Evolutionary conservation across 345 rosid genomes (phyloP).

Genomic region (Sisymbrium irio): DNA sequence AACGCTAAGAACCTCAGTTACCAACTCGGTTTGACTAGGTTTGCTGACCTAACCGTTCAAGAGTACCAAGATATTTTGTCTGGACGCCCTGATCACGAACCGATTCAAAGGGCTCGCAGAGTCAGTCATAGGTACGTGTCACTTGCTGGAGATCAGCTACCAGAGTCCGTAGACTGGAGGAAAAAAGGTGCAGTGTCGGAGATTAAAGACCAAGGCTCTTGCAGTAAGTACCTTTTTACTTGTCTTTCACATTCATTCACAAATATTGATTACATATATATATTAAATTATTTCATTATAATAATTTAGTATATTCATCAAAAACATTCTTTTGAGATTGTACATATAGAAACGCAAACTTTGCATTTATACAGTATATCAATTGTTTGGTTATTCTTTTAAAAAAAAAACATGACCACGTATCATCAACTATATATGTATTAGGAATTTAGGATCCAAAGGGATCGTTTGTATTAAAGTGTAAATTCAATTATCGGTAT

Average conservation of each 20-base stretch:
- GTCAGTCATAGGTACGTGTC: constrained; percentile 44
- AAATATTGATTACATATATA: too few species aligned
- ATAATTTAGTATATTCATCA: not conserved
- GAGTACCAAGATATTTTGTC: constrained; percentile 63
- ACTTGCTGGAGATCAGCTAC: constrained; percentile 51
- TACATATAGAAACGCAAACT: too few species aligned
- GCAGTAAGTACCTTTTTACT: constrained; percentile 48
- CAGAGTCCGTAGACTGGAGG: constrained; percentile 76
- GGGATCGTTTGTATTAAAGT: not conserved
- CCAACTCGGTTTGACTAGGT: constrained; percentile 68
- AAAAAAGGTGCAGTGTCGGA: constrained; percentile 60
- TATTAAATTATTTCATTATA: not conserved
- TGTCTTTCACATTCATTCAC: not conserved
- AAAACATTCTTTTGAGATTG: not conserved
- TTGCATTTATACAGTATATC: too few species aligned
- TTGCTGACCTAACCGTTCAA: constrained; percentile 81
- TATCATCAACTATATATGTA: too few species aligned
- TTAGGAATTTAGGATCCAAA: too few species aligned
- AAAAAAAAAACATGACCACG: too few species aligned
- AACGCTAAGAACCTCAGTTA: constrained; percentile 57
- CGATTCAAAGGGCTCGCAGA: constrained; percentile 33
- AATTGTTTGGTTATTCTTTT: not conserved
- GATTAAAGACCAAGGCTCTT: constrained; percentile 72
- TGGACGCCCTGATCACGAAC: constrained; percentile 34
- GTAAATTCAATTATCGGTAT: too few species aligned